These are phyloP conservation scores for Madurella mycetomatis DNA, from an alignment of 2,329 filamentous ascomycete genomes.

Conservation along the genomic window DNA sequence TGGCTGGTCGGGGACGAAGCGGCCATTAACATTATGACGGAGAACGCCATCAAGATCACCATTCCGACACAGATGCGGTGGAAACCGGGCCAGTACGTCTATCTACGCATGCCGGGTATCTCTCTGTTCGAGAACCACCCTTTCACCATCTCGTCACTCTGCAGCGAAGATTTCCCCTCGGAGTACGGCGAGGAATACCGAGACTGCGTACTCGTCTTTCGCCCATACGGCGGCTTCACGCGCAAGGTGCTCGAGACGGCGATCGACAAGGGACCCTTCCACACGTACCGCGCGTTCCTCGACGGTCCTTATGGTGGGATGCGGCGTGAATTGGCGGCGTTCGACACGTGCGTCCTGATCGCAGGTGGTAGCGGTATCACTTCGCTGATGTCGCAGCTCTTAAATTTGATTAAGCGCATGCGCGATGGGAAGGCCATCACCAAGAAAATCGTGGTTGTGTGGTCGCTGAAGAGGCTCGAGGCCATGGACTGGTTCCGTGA, in stretches of 20 bases:
- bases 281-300: conserved; percentile 86
- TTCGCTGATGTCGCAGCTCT: conserved; percentile 81
- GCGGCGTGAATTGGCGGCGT: conserved; percentile 82
- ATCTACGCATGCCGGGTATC: conserved; percentile 89
- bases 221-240: conserved; percentile 88
- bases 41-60: conserved; percentile 93
- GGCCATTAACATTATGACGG: conserved; percentile 80
- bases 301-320: conserved; percentile 95
- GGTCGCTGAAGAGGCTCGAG: conserved; percentile 85
- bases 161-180: conserved; percentile 88
- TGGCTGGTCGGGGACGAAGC: conserved; percentile 90
- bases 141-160: conserved; percentile 90
- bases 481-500: conserved; percentile 98
- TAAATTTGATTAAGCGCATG: conserved; percentile 95
- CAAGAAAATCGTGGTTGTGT: conserved; percentile 85
- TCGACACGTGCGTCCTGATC: conserved; percentile 89
- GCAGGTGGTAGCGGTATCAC: conserved; percentile 94
- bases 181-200: conserved; percentile 83
- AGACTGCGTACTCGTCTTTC: conserved; percentile 87
- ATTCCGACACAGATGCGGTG: conserved; percentile 90
- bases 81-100: conserved; percentile 92
- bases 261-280: conserved; percentile 79
- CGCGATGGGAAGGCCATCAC: conserved; percentile 91
- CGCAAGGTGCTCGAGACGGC: conserved; percentile 77
- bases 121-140: conserved; percentile 90